Evolutionary conservation across 805 yeast species (phyloP).

Genomic region (Kazachstania kunashirensis): DNA sequence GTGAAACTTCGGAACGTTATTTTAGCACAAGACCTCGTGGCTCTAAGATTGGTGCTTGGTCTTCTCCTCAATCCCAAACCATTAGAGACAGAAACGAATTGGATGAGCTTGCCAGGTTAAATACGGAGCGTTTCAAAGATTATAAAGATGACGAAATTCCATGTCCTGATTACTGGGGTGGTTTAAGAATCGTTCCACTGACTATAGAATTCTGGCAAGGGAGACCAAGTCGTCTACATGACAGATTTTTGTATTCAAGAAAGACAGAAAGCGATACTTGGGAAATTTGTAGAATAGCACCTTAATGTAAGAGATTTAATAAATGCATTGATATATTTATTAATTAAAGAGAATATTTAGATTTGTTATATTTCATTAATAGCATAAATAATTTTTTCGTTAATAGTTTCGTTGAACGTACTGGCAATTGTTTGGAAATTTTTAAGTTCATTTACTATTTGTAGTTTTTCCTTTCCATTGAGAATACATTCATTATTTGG

Average conservation of each 20-base stretch:
- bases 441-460: conserved; percentile 3
- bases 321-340: background rate
- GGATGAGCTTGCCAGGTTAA: conserved; percentile 39
- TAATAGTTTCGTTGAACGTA: conserved; percentile 10
- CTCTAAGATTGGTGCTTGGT: conserved; percentile 92
- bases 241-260: conserved; percentile 65
- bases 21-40: conserved; percentile 85
- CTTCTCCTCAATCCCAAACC: conserved; percentile 73
- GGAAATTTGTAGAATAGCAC: conserved; percentile 62
- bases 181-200: conserved; percentile 73
- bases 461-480: background rate
- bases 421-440: conserved; percentile 6
- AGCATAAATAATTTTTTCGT: conserved; percentile 7
- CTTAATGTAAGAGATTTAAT: conserved; percentile 29
- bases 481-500: conserved; percentile 1
- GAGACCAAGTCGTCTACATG: conserved; percentile 78
- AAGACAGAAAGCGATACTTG: conserved; percentile 44
- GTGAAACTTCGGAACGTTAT: conserved; percentile 67
- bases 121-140: conserved; percentile 49
- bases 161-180: conserved; percentile 95
- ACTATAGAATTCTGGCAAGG: conserved; percentile 98
- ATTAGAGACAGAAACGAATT: conserved; percentile 53
- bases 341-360: background rate
- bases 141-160: conserved; percentile 43
- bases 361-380: conserved; percentile 1